phyloP scores from a whole-genome alignment of 768 basidiomycete species.

The Leccinum disarticulatum region DNA sequence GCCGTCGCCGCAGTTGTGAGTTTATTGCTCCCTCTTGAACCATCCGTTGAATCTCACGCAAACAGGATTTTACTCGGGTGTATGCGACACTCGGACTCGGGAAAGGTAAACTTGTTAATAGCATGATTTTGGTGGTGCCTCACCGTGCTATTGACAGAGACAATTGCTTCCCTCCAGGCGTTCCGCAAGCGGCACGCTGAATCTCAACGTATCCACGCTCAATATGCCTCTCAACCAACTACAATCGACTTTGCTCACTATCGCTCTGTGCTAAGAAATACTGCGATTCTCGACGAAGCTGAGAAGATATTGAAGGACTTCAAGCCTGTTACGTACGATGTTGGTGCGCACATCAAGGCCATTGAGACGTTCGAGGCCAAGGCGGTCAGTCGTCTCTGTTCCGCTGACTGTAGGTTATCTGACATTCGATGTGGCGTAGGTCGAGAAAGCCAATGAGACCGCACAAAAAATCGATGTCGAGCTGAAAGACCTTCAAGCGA shows the following conservation, averaged over 20 bases:
- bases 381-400: slow-evolving; percentile 63
- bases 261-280: slow-evolving; percentile 89
- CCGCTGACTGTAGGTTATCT: slow-evolving; percentile 3
- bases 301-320: slow-evolving; percentile 87
- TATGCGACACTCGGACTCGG: slow-evolving; percentile 82
- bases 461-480: slow-evolving; percentile 88
- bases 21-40: slow-evolving; percentile 1
- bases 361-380: slow-evolving; percentile 97
- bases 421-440: slow-evolving; percentile 42
- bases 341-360: slow-evolving; percentile 83
- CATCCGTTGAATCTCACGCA: slow-evolving; percentile 7
- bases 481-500: slow-evolving; percentile 86
- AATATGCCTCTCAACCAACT: slow-evolving; percentile 67
- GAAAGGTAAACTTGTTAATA: slow-evolving; percentile 54
- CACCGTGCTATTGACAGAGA: slow-evolving; percentile 53
- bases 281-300: slow-evolving; percentile 85
- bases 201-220: slow-evolving; percentile 70
- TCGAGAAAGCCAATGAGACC: slow-evolving; percentile 87
- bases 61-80: slow-evolving; percentile 80
- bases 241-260: slow-evolving; percentile 92
- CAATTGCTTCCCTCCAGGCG: slow-evolving; percentile 83
- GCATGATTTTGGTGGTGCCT: background rate
- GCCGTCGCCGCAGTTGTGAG: slow-evolving; percentile 65
- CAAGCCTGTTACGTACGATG: slow-evolving; percentile 95
- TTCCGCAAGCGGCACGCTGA: slow-evolving; percentile 96